phyloP scores from a whole-genome alignment of 2,329 filamentous ascomycete species.

The Talaromyces atroroseus region DNA sequence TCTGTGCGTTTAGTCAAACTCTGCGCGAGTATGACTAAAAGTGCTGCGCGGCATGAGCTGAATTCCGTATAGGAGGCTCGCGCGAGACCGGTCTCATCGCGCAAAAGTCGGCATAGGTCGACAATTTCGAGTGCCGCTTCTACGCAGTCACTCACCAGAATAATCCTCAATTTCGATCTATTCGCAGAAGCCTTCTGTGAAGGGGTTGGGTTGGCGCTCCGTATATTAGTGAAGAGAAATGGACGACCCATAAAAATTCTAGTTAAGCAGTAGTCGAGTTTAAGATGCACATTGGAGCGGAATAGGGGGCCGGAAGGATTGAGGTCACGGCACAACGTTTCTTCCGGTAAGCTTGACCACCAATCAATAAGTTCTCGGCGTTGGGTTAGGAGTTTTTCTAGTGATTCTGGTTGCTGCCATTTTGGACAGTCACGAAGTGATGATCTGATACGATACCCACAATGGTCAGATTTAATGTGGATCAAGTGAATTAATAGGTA shows the following conservation, averaged over 20 bases:
- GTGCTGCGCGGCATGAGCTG: constrained; percentile 50
- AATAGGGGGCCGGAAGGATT: constrained; percentile 38
- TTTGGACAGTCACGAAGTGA: constrained; percentile 35
- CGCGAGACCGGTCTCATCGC: constrained; percentile 49
- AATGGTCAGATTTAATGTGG: constrained; percentile 19
- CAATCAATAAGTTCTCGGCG: constrained; percentile 38
- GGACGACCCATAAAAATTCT: constrained; percentile 52
- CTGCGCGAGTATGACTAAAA: constrained; percentile 44
- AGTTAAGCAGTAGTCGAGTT: constrained; percentile 50
- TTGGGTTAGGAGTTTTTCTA: constrained; percentile 35
- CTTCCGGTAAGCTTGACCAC: constrained; percentile 37
- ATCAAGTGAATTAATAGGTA: background rate
- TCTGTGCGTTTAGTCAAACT: constrained; percentile 37
- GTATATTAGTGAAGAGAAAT: constrained; percentile 45
- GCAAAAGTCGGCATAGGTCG: constrained; percentile 46
- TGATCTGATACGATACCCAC: constrained; percentile 22
- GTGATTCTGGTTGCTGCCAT: constrained; percentile 35
- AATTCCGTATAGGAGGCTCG: constrained; percentile 54
- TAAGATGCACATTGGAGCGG: constrained; percentile 48
- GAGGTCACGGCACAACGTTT: constrained; percentile 37
- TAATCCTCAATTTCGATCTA: constrained; percentile 31
- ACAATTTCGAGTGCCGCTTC: constrained; percentile 49
- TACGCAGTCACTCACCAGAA: constrained; percentile 49
- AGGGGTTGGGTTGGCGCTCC: constrained; percentile 21
- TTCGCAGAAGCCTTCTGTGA: constrained; percentile 26